These are phyloP conservation scores for Cyamopsis tetragonoloba DNA, from an alignment of 306 rosid genomes.

Conservation along the genomic window DNA sequence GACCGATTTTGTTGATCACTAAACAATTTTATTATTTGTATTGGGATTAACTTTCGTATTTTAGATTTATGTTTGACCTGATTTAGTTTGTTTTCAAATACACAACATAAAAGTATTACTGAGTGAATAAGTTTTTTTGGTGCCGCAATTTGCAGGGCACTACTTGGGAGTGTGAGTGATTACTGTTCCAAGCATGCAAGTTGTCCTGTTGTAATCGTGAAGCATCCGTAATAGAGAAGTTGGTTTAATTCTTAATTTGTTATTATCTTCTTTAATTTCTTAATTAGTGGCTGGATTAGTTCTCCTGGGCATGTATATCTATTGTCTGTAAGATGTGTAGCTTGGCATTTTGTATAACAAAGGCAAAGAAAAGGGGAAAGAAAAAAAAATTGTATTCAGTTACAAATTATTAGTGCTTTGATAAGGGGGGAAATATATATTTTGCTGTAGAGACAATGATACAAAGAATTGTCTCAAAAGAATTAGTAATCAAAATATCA, in stretches of 20 bases:
- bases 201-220: conserved; percentile 81
- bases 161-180: conserved; percentile 86
- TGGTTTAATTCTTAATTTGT: not conserved
- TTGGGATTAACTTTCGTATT: too few relatives aligned
- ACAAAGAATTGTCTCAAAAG: too few relatives aligned
- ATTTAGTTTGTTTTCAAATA: too few relatives aligned
- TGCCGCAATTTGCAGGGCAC: conserved; percentile 47
- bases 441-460: too few relatives aligned
- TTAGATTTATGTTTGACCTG: too few relatives aligned
- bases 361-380: not conserved
- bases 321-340: not conserved
- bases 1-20: too few relatives aligned
- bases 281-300: not conserved
- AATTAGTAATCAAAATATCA: too few relatives aligned
- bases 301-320: too few relatives aligned
- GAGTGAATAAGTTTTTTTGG: too few relatives aligned
- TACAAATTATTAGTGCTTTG: not conserved
- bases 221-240: conserved; percentile 33
- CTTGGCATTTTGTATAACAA: not conserved
- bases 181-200: conserved; percentile 64
- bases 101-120: too few relatives aligned
- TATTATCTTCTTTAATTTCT: not conserved
- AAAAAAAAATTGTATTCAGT: too few relatives aligned
- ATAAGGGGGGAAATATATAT: not conserved
- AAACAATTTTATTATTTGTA: too few relatives aligned